A percentile compares a stretch with the other conserved stretches of the same genome.
phyloP scores from a whole-genome alignment of 371 early-diverging fungal genomes.

The Circinella umbellata region DNA sequence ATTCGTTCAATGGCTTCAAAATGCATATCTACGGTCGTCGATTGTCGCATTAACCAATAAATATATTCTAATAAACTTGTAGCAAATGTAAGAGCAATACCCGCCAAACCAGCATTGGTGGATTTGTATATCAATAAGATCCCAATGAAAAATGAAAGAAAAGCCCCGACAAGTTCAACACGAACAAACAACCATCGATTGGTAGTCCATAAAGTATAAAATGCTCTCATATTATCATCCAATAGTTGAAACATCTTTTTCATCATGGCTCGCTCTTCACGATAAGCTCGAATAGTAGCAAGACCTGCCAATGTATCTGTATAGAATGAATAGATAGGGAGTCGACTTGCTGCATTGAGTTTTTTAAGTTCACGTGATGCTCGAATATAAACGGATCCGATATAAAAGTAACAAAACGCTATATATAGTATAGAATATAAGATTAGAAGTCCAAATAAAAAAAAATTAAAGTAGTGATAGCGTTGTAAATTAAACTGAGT shows the following conservation, averaged over 20 bases:
- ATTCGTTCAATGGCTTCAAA: constrained; percentile 87
- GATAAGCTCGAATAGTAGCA: constrained; percentile 60
- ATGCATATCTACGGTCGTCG: constrained; percentile 83
- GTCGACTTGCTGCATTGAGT: constrained; percentile 53
- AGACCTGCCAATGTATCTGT: constrained; percentile 60
- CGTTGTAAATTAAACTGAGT: too few species aligned
- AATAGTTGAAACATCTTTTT: constrained; percentile 50
- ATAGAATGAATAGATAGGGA: constrained; percentile 58
- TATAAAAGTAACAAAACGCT: constrained; percentile 39
- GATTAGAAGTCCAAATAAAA: neutral
- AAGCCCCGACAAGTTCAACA: constrained; percentile 73
- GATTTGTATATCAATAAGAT: constrained; percentile 55
- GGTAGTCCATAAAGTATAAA: constrained; percentile 79
- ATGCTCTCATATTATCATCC: constrained; percentile 79
- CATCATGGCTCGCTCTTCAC: constrained; percentile 48
- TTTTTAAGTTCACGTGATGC: constrained; percentile 60
- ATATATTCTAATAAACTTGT: constrained; percentile 68
- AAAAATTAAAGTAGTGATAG: neutral
- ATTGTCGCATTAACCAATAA: constrained; percentile 79
- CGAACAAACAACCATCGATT: constrained; percentile 76
- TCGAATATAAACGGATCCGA: constrained; percentile 59
- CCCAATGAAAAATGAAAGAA: constrained; percentile 73
- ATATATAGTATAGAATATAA: neutral
- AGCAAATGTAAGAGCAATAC: constrained; percentile 77
- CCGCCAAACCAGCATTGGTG: constrained; percentile 78